Conservation (phyloP, 345 rosid genomes). For the Corchorus capsularis region DNA sequence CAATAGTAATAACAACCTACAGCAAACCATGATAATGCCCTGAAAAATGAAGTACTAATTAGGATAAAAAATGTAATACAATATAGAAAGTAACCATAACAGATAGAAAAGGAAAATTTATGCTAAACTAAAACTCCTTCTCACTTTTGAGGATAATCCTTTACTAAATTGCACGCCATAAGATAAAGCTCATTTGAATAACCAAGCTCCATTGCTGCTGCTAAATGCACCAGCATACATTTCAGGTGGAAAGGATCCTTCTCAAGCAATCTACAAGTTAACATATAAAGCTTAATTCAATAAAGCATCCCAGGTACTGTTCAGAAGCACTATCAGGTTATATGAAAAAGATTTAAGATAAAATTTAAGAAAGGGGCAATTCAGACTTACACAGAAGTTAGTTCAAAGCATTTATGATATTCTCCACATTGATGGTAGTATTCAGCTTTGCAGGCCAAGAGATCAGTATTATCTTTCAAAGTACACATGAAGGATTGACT, state of each 20-base stretch:
- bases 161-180: slow-evolving; percentile 93
- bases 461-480: slow-evolving; percentile 76
- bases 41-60: slow-evolving; percentile 29
- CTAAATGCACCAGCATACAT: slow-evolving; percentile 83
- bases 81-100: background rate
- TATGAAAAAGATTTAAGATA: background rate
- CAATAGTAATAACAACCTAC: slow-evolving; percentile 80
- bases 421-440: slow-evolving; percentile 96
- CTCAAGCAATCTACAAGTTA: slow-evolving; percentile 72
- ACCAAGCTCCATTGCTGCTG: slow-evolving; percentile 96
- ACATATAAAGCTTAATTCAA: slow-evolving; percentile 22
- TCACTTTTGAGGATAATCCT: slow-evolving; percentile 97
- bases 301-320: slow-evolving; percentile 18
- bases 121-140: slow-evolving; percentile 24
- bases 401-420: slow-evolving; percentile 89
- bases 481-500: slow-evolving; percentile 55
- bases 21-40: slow-evolving; percentile 97
- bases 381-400: slow-evolving; percentile 76
- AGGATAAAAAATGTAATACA: background rate
- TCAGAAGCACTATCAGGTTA: slow-evolving; percentile 11
- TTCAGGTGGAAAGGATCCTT: slow-evolving; percentile 97
- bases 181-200: slow-evolving; percentile 95
- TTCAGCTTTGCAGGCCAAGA: slow-evolving; percentile 94
- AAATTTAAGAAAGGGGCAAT: background rate
- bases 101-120: background rate